Percentiles rank a stretch among this genome's conserved stretches.
phyloP scores from a whole-genome alignment of 441 rosid genomes.

The Jatropha multifida region DNA sequence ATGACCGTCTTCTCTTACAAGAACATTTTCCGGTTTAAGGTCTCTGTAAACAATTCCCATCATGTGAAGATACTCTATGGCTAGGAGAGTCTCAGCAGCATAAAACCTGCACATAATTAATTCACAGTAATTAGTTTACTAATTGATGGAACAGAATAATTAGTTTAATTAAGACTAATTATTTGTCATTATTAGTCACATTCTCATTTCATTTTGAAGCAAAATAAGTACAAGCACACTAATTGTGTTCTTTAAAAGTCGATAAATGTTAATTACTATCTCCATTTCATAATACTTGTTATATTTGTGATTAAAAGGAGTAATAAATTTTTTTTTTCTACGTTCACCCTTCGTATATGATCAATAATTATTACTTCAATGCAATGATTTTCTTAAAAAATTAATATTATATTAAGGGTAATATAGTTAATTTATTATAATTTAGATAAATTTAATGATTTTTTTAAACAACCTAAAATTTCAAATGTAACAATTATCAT shows the following conservation, averaged over 20 bases:
- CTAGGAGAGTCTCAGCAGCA: slow-evolving; percentile 75
- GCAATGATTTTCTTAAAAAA: no score
- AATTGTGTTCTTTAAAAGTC: not conserved
- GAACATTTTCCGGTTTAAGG: slow-evolving; percentile 87
- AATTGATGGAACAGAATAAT: not conserved
- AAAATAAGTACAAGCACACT: not conserved
- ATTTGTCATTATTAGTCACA: not conserved
- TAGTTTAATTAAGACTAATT: not conserved
- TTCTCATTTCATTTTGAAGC: not conserved
- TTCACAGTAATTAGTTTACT: not conserved
- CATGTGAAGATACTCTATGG: slow-evolving; percentile 77
- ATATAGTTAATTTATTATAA: no score
- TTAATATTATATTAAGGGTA: no score
- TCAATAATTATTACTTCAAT: no score
- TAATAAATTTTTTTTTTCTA: no score
- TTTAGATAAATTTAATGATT: no score
- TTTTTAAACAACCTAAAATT: no score
- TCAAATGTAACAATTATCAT: no score
- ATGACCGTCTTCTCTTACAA: slow-evolving; percentile 82
- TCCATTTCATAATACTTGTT: no score
- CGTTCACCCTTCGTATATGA: no score
- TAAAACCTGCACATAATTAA: slow-evolving; percentile 50
- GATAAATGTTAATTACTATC: not conserved
- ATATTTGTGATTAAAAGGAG: no score
- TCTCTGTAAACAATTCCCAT: slow-evolving; percentile 84